Conservation (phyloP, 768 basidiomycete species). For the Imleria badia region DNA sequence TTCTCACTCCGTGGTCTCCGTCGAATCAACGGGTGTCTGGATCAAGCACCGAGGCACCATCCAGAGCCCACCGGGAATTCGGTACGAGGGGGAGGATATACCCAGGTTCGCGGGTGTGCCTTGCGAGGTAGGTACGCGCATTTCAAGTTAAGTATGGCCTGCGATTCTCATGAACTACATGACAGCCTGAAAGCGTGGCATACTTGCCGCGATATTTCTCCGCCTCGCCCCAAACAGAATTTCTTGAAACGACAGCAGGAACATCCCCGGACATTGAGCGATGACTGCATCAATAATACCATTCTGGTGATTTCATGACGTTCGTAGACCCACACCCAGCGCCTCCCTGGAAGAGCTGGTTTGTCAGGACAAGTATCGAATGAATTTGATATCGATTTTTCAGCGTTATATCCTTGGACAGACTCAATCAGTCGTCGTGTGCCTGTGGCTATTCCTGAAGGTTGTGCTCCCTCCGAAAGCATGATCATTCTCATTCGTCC, state of each 20-base stretch:
- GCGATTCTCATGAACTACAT: background rate
- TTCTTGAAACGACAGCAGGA: background rate
- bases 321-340: background rate
- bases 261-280: background rate
- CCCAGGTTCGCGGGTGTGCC: constrained; percentile 3
- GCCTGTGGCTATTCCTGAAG: background rate
- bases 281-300: background rate
- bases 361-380: background rate
- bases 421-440: background rate
- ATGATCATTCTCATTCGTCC: background rate
- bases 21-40: constrained; percentile 65
- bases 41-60: constrained; percentile 53
- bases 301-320: background rate
- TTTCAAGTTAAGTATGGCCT: background rate
- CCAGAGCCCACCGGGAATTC: constrained; percentile 54
- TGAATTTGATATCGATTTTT: background rate
- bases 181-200: background rate
- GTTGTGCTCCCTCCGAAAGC: background rate
- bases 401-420: constrained; percentile 1
- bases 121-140: background rate
- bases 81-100: background rate
- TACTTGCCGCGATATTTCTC: background rate
- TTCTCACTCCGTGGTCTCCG: constrained; percentile 16
- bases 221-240: background rate
- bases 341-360: background rate